These are phyloP conservation scores for Alternaria sp. DNA, from an alignment of 2,329 filamentous ascomycete genomes.

Conservation along the genomic window DNA sequence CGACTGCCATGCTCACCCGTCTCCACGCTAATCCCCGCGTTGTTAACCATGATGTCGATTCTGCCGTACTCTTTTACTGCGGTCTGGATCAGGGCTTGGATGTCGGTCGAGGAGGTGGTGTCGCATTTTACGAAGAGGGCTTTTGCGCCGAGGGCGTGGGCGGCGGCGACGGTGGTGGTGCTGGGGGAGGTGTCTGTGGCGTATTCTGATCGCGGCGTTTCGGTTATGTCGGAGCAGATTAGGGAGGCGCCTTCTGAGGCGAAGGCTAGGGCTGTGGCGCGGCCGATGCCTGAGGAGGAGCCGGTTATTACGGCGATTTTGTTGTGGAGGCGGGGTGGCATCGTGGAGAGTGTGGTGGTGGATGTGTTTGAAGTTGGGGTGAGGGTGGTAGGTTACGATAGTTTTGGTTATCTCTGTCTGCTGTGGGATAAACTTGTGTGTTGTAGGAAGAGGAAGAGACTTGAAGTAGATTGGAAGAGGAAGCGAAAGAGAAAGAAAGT, in stretches of 20 bases:
- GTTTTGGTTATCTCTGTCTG: not conserved
- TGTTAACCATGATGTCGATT: slow-evolving; percentile 57
- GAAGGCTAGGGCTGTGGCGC: slow-evolving; percentile 42
- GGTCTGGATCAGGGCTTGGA: slow-evolving; percentile 51
- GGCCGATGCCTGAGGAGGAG: slow-evolving; percentile 43
- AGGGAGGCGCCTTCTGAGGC: slow-evolving; percentile 41
- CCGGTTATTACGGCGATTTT: slow-evolving; percentile 47
- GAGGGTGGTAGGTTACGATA: not conserved
- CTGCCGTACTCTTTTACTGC: slow-evolving; percentile 56
- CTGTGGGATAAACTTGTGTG: not conserved
- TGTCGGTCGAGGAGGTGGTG: slow-evolving; percentile 51
- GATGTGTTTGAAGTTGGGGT: not conserved
- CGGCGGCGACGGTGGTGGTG: slow-evolving; percentile 42
- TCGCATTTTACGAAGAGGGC: slow-evolving; percentile 51
- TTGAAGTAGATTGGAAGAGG: not conserved
- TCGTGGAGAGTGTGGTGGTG: not conserved
- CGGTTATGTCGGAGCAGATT: slow-evolving; percentile 40
- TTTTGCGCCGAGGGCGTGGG: slow-evolving; percentile 35
- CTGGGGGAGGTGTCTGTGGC: slow-evolving; percentile 23
- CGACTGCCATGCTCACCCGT: slow-evolving; percentile 27
- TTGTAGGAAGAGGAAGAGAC: not conserved
- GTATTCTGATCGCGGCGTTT: slow-evolving; percentile 21
- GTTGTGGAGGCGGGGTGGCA: slow-evolving; percentile 33
- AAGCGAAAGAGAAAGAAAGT: not conserved
- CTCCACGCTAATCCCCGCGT: slow-evolving; percentile 57